Base-by-base conservation (phyloP, 1,284 basidiomycete species). In the Rhodotorula sp. region DNA sequence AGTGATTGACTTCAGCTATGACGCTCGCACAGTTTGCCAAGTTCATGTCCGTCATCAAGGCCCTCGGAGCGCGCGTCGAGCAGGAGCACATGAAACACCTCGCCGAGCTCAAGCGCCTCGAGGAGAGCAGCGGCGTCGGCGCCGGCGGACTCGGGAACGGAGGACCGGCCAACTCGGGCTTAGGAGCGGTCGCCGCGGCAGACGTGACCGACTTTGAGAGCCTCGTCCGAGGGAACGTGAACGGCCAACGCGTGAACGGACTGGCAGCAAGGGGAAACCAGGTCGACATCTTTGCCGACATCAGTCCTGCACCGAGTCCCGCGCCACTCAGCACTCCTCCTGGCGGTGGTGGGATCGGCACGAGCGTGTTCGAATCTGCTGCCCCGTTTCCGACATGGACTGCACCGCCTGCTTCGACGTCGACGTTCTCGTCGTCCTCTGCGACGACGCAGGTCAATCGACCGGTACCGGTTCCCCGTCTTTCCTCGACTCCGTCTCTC, bases 21-120 rank as follows among this genome's bases (percentile, higher is more conserved):
- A 10, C 6, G 26, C 3, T 26, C 39, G 39, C 39, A 43, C 97
- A 99, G 82, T 99, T 98, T 80, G 87, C 68, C 8, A 69, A 68
- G 56, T 78, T 76, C 74, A 80, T 81, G 78, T 78, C 78, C n/a
- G 81, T 81, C 34, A 82, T 84, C 67, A 79, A 80, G n/a, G 74
- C 78, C 29, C 80, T 84, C 65, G 88, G 90, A 23, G 88, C 90
- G 46, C 87, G 92, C 18, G 93, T 96, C 15, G 90, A 93, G 81
- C 87, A 87, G 76, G 93, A 96, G 80, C 93, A 95, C 77, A 84
- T 89, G 73, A 89, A 91, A 78, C 91, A 90, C 79, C 83, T 94
- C 21, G 87, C 89, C 47, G 91, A 93, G 80, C 90, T 91, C 5
- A 91, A 91, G 76, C 85, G 91, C 39, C 83, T 91, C 56, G 91